A percentile compares a stretch with the other conserved stretches of the same genome.
phyloP scores from a whole-genome alignment of 352 stramenopile species.

The Pythium monospermum region DNA sequence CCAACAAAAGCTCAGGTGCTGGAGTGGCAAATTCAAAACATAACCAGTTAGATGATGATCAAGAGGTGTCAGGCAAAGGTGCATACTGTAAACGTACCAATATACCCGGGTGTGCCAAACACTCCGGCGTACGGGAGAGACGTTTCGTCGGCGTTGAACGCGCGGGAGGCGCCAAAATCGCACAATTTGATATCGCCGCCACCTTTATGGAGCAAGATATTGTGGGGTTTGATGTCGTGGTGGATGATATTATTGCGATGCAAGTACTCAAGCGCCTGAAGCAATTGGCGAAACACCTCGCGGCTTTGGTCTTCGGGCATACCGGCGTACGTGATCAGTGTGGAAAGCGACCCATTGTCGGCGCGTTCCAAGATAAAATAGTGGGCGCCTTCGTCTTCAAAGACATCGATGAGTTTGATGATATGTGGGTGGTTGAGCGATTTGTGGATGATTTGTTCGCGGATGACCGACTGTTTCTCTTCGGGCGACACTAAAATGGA shows the following conservation, averaged over 20 bases:
- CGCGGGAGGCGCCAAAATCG: conserved; percentile 79
- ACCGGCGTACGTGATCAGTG: conserved; percentile 41
- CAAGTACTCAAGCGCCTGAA: conserved; percentile 62
- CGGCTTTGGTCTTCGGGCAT: conserved; percentile 48
- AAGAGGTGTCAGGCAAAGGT: too few species aligned
- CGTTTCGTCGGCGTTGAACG: conserved; percentile 46
- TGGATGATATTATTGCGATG: conserved; percentile 82
- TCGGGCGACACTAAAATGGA: conserved; percentile 59
- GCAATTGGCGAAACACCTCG: conserved; percentile 49
- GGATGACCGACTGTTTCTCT: conserved; percentile 70
- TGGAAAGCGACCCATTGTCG: conserved; percentile 47
- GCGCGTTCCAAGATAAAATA: conserved; percentile 73
- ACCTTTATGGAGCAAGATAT: conserved; percentile 59
- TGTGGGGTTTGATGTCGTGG: conserved; percentile 89
- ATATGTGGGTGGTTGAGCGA: conserved; percentile 63
- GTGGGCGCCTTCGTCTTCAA: conserved; percentile 65
- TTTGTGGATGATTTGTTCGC: conserved; percentile 66
- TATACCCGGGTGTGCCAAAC: conserved; percentile 69
- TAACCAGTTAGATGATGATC: too few species aligned
- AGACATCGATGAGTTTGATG: conserved; percentile 70
- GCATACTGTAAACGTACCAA: conserved; percentile 37
- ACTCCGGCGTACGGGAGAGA: conserved; percentile 58
- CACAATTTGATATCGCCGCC: conserved; percentile 59
- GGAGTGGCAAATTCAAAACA: too few species aligned
- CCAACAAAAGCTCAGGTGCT: conserved; percentile 56